Conservation (phyloP, 1,139 yeast genomes). For the Magnusiomyces suaveolens region DNA sequence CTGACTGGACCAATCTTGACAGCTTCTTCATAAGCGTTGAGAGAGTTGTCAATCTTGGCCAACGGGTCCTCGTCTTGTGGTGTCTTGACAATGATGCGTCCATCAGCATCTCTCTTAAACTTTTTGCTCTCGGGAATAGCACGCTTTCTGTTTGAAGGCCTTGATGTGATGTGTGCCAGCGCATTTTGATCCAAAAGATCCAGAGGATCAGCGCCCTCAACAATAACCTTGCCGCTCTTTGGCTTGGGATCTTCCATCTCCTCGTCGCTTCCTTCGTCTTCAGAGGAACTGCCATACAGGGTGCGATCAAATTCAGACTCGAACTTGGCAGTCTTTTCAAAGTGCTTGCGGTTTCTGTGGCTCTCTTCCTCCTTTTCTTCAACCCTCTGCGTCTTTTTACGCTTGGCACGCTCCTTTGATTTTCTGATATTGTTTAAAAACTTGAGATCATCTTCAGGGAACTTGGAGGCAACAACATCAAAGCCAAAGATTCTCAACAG, state of each 20-base stretch:
- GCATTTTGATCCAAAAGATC: slow-evolving; percentile 82
- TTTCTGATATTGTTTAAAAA: slow-evolving; percentile 78
- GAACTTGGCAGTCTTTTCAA: slow-evolving; percentile 33
- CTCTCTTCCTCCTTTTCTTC: slow-evolving; percentile 24
- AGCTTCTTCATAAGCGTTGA: slow-evolving; percentile 89
- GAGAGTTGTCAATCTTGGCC: slow-evolving; percentile 47
- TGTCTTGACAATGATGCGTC: slow-evolving; percentile 32
- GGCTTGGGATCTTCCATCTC: slow-evolving; percentile 30
- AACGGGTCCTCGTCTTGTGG: slow-evolving; percentile 40
- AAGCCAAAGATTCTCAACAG: slow-evolving; percentile 81
- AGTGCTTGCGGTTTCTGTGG: slow-evolving; percentile 14
- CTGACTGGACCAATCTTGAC: slow-evolving; percentile 86
- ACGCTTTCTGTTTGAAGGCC: slow-evolving; percentile 43
- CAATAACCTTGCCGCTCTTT: slow-evolving; percentile 41
- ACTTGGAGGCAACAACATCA: slow-evolving; percentile 64
- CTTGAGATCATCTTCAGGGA: slow-evolving; percentile 84
- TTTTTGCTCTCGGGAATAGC: slow-evolving; percentile 37
- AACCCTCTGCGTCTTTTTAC: slow-evolving; percentile 43
- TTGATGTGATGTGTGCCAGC: slow-evolving; percentile 77
- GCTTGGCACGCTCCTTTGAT: slow-evolving; percentile 72
- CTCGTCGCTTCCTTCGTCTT: slow-evolving; percentile 33
- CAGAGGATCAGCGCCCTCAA: slow-evolving; percentile 77
- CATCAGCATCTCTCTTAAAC: slow-evolving; percentile 42
- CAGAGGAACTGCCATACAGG: slow-evolving; percentile 37
- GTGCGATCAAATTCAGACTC: slow-evolving; percentile 86